Base-by-base conservation (phyloP, 352 stramenopile genomes). In the Phytophthora europaea region DNA sequence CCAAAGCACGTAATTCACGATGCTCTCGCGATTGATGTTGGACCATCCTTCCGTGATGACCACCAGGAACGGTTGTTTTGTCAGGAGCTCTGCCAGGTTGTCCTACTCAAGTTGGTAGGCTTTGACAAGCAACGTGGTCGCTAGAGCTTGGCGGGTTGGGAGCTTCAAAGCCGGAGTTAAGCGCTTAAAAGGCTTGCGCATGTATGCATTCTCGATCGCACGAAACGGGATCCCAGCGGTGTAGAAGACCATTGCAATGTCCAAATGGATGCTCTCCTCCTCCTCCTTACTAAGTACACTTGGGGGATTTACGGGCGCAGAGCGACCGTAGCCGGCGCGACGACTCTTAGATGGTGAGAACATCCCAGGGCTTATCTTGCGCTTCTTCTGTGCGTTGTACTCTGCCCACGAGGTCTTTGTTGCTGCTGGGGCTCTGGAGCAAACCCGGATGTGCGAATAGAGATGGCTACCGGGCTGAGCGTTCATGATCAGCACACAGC, bases 401-500 rank as follows among this genome's bases (percentile, higher is more conserved):
- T 2, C 40, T 40, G 28, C 15, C 57, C 38, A 53, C 7, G 23
- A 54, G 3, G 38, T 31, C 22, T 54, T 54, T 38, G 40, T 63
- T 20, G 34, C 16, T 15, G 40, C 15, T 15, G 57, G 2, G 12
- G 38, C 57, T 36, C 12, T 20, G 15, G 13, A 8, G 23, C 56
- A 63, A 6, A 26, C 7, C 2, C 2, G 13, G 16, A 63, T 40
- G 22, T 63, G 56, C 6, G 7, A 22, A 26, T 63, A 63, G 3
- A 63, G 56, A 26, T 63, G 40, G n/a, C 38, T 38, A 2, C 22
- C 22, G 6, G 23, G 40, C n/a, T 63, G 56, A 6, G 56, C 23
- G 23, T 63, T 63, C 23, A 31, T 63, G 23, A 63, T 53, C 20
- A 28, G 3, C 40, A 26, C 56, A 4, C 28, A 4, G 38, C 38